Percentiles rank a stretch among this genome's conserved stretches.
These are phyloP conservation scores for Pichia sp. DNA, from an alignment of 1,139 yeast genomes.

Conservation along the genomic window DNA sequence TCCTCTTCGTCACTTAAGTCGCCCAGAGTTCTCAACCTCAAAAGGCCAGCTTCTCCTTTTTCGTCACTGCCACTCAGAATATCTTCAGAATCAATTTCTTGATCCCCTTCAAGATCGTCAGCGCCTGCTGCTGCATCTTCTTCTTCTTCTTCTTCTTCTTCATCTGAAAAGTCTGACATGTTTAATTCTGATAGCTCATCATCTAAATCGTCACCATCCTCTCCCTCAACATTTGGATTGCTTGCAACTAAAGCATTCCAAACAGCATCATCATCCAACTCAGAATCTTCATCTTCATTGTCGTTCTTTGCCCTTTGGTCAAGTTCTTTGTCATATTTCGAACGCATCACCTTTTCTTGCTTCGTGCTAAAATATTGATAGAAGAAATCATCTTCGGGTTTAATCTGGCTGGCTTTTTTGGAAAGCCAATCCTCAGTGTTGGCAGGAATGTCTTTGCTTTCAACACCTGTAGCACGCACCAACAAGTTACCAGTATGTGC, in stretches of 20 bases:
- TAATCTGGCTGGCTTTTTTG: conserved; percentile 60
- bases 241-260: conserved; percentile 89
- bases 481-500: conserved; percentile 73
- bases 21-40: conserved; percentile 14
- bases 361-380: conserved; percentile 77
- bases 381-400: conserved; percentile 88
- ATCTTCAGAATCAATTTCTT: not conserved
- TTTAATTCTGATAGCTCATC: conserved; percentile 45
- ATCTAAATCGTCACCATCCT: conserved; percentile 42
- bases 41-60: conserved; percentile 18
- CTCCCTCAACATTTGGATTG: conserved; percentile 75
- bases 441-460: conserved; percentile 52
- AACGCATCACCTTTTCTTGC: conserved; percentile 36
- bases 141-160: conserved; percentile 33
- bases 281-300: conserved; percentile 41
- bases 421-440: conserved; percentile 81
- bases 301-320: conserved; percentile 33
- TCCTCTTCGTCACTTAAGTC: conserved; percentile 29
- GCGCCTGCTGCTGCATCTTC: conserved; percentile 23
- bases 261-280: conserved; percentile 71
- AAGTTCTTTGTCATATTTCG: conserved; percentile 34
- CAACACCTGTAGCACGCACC: conserved; percentile 53
- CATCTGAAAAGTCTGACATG: conserved; percentile 37
- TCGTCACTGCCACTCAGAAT: too few species aligned
- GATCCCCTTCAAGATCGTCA: conserved; percentile 14